Base-by-base conservation (phyloP, 495 filamentous ascomycete genomes). In the Stereocaulon alpinum region DNA sequence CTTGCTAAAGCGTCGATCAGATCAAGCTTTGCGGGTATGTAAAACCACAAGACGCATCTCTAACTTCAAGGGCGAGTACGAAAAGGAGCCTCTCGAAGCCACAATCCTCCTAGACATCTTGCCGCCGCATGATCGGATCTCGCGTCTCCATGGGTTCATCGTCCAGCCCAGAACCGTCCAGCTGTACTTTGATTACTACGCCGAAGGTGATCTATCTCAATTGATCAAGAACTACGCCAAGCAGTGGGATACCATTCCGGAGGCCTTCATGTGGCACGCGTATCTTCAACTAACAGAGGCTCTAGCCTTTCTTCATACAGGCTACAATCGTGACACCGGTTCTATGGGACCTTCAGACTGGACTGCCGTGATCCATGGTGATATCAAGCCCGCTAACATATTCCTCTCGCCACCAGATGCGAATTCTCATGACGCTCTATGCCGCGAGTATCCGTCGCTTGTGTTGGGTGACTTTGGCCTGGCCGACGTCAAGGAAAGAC, bases 181-280 rank as follows among this genome's bases (percentile, higher is more conserved):
- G 44, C 22, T 64, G 7, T 64, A 64, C 24, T 57, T 52, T 6
- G 62, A 64, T 10, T 64, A 57, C 58, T 64, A 55, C 29, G 43
- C 52, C 6, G 58, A 52, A 2, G 62, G 62, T 6, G 62, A 64
- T 18, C 58, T 64, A 7, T 27, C 4, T 18, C 11, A 41, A 12
- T 18, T 64, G 6, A 53, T 58, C 17, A 6, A 2, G 1, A 15
- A n/a, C 17, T 60, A 61, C 22, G 3, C 40, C 2, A 5, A 55
- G 14, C 14, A 53, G 3, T 40, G 22, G 40, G 40, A 22, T 27
- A 17, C 0, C 15, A 27, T 60, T 14, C 62, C 62, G 7, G 62
- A 64, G 41, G n/a, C 58, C 10, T 61, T 64, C 44, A 40, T 61
- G 22, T 64, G 62, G 62, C 62, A 64, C 47, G 27, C 27, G 1